phyloP scores from a whole-genome alignment of 495 filamentous ascomycete genomes.

The Emericellopsis terricola region DNA sequence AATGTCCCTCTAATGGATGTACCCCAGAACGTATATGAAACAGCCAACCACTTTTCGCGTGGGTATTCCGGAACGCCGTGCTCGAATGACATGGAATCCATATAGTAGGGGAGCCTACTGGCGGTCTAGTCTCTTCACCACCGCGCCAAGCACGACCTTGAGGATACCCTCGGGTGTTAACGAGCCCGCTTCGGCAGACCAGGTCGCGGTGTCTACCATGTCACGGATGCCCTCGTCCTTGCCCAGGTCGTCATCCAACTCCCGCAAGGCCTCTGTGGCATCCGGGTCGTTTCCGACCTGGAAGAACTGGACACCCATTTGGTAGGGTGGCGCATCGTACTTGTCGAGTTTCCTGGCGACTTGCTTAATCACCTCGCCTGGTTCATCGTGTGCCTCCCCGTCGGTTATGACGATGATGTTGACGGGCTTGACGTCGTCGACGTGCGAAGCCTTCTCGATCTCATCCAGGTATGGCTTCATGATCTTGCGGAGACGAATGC shows the following conservation, averaged over 20 bases:
- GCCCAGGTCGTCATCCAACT: slow-evolving; percentile 62
- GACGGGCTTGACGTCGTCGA: slow-evolving; percentile 50
- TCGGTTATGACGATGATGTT: slow-evolving; percentile 94
- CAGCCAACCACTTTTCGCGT: no score
- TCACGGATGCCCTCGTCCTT: slow-evolving; percentile 44
- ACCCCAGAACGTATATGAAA: no score
- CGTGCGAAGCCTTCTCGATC: slow-evolving; percentile 21
- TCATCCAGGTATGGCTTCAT: slow-evolving; percentile 44
- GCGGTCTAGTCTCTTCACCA: slow-evolving; percentile 44
- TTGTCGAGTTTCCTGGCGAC: slow-evolving; percentile 55
- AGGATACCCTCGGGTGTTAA: slow-evolving; percentile 47
- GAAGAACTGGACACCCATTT: slow-evolving; percentile 93
- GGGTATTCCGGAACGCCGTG: no score
- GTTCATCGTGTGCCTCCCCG: slow-evolving; percentile 57
- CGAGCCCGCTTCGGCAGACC: slow-evolving; percentile 14
- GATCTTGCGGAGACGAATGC: slow-evolving; percentile 52
- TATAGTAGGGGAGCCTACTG: no score
- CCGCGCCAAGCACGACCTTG: slow-evolving; percentile 67
- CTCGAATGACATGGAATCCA: no score
- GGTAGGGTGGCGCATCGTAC: slow-evolving; percentile 57
- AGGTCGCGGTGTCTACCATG: slow-evolving; percentile 88
- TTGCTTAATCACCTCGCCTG: slow-evolving; percentile 49
- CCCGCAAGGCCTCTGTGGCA: slow-evolving; percentile 45
- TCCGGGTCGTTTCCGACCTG: slow-evolving; percentile 65
- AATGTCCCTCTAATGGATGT: no score